These are phyloP conservation scores for Hydnum rufescens DNA, from an alignment of 768 basidiomycete genomes.

Conservation along the genomic window DNA sequence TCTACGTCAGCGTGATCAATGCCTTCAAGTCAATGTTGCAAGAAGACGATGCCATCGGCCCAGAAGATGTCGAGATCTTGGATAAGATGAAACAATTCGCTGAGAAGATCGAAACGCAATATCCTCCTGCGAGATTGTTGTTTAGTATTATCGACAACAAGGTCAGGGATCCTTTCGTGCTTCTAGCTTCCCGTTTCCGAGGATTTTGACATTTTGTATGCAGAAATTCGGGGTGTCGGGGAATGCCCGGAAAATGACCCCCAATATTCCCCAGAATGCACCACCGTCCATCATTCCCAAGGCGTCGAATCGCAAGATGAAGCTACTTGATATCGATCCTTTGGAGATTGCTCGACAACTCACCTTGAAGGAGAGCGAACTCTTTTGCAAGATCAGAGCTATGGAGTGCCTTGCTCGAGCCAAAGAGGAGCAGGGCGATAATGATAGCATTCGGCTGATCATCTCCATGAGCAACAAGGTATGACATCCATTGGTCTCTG, in stretches of 20 bases:
- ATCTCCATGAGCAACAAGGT: constrained; percentile 81
- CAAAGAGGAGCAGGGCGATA: constrained; percentile 42
- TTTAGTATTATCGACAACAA: constrained; percentile 24
- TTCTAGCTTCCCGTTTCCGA: background rate
- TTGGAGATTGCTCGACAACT: constrained; percentile 83
- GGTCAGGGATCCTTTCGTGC: background rate
- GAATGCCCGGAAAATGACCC: constrained; percentile 31
- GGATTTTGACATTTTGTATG: background rate
- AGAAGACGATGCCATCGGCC: constrained; percentile 66
- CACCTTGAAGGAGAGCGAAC: constrained; percentile 70
- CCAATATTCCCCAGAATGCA: constrained; percentile 36
- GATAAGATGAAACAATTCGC: constrained; percentile 65
- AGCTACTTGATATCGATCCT: constrained; percentile 69
- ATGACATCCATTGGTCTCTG: constrained; percentile 10
- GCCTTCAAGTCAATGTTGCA: constrained; percentile 77
- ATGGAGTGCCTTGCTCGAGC: constrained; percentile 80
- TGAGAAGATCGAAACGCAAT: constrained; percentile 25
- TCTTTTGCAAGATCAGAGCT: constrained; percentile 76
- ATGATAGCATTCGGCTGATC: constrained; percentile 70
- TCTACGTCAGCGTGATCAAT: constrained; percentile 52
- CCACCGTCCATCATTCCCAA: constrained; percentile 63
- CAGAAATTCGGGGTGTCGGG: constrained; percentile 23
- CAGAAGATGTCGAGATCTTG: constrained; percentile 67
- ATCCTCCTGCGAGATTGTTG: constrained; percentile 9
- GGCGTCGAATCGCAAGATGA: constrained; percentile 41